Evolutionary conservation across 306 rosid species (phyloP).

Genomic region (Albizia julibrissin): DNA sequence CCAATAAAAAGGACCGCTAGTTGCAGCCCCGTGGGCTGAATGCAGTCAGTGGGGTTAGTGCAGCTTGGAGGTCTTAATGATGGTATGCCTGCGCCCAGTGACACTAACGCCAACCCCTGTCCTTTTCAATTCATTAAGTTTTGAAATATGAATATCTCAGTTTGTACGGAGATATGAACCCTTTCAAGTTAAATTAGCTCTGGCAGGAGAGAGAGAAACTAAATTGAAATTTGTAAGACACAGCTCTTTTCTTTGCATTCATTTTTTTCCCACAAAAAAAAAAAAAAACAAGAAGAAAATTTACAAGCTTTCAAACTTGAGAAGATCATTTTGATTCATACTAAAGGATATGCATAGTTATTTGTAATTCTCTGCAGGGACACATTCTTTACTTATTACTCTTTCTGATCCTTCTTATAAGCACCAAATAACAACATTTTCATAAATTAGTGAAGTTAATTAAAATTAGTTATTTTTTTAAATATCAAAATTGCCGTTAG

Average conservation of each 20-base stretch:
- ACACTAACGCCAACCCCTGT: constrained; percentile 57
- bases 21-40: constrained; percentile 38
- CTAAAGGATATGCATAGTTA: not conserved
- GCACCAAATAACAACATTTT: too few relatives aligned
- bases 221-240: not conserved
- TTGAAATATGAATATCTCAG: too few relatives aligned
- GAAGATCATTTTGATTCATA: not conserved
- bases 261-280: too few relatives aligned
- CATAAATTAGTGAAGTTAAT: too few relatives aligned
- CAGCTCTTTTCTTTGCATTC: not conserved
- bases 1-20: constrained; percentile 44
- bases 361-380: not conserved
- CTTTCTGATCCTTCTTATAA: too few relatives aligned
- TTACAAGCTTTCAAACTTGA: not conserved
- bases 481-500: too few relatives aligned
- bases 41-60: constrained; percentile 34
- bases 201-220: not conserved
- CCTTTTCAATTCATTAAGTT: not conserved
- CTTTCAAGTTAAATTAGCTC: not conserved
- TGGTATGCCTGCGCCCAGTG: constrained; percentile 49
- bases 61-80: constrained; percentile 53
- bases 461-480: too few relatives aligned
- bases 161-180: not conserved
- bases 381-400: not conserved
- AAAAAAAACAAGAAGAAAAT: not conserved